Evolutionary conservation across 305 asterid genomes (phyloP), one percentile per base, ranked within the genome.

Genomic region (Striga hermonthica): DNA sequence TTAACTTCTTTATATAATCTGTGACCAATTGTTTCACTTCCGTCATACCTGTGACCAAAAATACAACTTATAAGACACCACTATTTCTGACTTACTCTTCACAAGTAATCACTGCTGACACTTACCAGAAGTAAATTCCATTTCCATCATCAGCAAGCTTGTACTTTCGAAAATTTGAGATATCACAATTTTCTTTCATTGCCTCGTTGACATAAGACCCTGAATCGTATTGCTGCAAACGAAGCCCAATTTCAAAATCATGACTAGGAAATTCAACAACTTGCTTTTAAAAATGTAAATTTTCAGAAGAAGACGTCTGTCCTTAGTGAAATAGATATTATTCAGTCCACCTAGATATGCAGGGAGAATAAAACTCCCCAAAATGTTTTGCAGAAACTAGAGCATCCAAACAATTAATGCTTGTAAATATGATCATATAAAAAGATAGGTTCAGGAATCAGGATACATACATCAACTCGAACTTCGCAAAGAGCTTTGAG

Each of bases 401-500:
- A 55, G 53, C 54, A 65, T 37, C 60, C 47, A n/a, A 55, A 62
- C 16, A 34, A 59, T 9, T 38, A 54, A 70, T 8, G 31, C 31
- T 22, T 22, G 31, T 22, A 61, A 22, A 57, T 53, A 22, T 48
- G 43, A 44, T 55, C 53, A 65, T 53, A 55, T 5, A 66, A 74
- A 59, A 40, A 54, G 47, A 65, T 54, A 47, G 72, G 47, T 59
- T 54, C 15, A 44, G 57, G 74, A 60, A 56, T 54, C 15, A 44
- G 57, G 74, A 60, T 74, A 59, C 47, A 60, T 91, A 91, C 98
- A 74, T 83, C 95, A 68, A 89, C 87, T 70, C 98, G 90, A 60
- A 83, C 80, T 80, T 91, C 98, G 67, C 97, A 91, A 61, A 87
- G 90, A 47, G 98, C 96, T 80, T 89, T 91, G 65, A 91, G 93